Evolutionary conservation across 129 eudicot species (phyloP).

Genomic region (Helianthus annuus): HanXRQr2.0-SUNRISE NC_035444.2:151246825-151247324

Average conservation of each 20-base stretch:
- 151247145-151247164: too few species aligned
- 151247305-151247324: not conserved
- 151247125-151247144: too few species aligned
- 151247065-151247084: too few species aligned
- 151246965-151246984: not conserved
- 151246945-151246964: slow-evolving; percentile 3
- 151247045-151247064: not conserved
- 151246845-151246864: slow-evolving; percentile 60
- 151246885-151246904: not conserved
- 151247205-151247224: too few species aligned
- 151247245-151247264: too few species aligned
- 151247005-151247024: slow-evolving; percentile 7
- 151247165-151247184: too few species aligned
- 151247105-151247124: not conserved
- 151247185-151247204: too few species aligned
- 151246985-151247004: slow-evolving; percentile 9
- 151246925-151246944: not conserved
- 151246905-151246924: not conserved
- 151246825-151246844: slow-evolving; percentile 95
- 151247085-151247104: not conserved
- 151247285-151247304: too few species aligned
- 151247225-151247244: too few species aligned
- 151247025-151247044: not conserved
- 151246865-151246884: not conserved
- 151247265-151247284: too few species aligned